A percentile compares a stretch with the other conserved stretches of the same genome.
Evolutionary conservation across 192 early-diverging fungal genomes (phyloP).

Genomic region (Coemansia sp.): DNA sequence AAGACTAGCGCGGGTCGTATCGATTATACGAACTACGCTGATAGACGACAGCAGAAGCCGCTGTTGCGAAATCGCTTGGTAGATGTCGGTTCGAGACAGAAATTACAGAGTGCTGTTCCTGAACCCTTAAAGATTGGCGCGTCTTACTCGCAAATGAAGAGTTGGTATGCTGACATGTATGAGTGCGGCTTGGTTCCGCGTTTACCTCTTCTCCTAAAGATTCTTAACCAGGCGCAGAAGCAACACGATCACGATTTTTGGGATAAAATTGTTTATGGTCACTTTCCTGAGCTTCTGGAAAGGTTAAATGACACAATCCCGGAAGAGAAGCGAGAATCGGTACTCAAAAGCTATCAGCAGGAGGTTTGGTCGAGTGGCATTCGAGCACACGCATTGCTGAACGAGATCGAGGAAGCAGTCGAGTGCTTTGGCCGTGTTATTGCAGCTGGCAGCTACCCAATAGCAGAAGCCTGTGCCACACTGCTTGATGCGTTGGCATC

Average conservation of each 20-base stretch:
- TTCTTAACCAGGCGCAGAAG: conserved; percentile 19
- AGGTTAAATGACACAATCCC: neutral
- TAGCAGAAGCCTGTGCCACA: conserved; percentile 12
- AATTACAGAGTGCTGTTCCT: neutral
- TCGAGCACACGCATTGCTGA: conserved; percentile 14
- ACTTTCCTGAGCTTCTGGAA: conserved; percentile 29
- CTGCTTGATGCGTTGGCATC: conserved; percentile 18
- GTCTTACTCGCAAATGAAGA: neutral
- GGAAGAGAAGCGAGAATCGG: neutral
- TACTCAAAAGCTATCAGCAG: conserved; percentile 4
- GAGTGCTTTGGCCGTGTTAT: conserved; percentile 33
- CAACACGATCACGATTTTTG: conserved; percentile 18
- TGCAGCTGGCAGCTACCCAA: conserved; percentile 20
- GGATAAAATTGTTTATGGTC: conserved; percentile 28
- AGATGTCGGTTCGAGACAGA: neutral
- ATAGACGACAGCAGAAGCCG: neutral
- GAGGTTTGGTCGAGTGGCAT: conserved; percentile 32
- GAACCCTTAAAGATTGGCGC: neutral
- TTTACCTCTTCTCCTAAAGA: neutral
- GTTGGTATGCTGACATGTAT: conserved; percentile 24
- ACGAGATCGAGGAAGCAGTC: conserved; percentile 34
- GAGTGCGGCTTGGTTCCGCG: conserved; percentile 12
- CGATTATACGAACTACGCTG: neutral
- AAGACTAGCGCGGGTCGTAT: neutral
- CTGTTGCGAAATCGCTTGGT: neutral